A percentile compares a stretch with the other conserved stretches of the same genome.
Evolutionary conservation across 805 yeast genomes (phyloP).

Genomic region (Hanseniaspora clermontiae): DNA sequence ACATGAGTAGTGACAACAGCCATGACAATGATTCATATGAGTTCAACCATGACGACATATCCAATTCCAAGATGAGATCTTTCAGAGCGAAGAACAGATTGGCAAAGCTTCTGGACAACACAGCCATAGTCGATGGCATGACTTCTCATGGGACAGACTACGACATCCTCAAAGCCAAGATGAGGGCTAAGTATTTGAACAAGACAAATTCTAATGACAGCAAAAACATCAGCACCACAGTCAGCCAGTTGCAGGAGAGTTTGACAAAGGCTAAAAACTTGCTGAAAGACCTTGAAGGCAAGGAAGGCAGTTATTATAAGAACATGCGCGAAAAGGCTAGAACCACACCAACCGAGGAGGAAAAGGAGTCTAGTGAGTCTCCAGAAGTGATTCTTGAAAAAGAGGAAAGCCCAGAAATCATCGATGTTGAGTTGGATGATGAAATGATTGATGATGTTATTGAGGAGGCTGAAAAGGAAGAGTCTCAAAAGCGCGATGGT

Average conservation of each 20-base stretch:
- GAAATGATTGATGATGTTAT: conserved; percentile 15
- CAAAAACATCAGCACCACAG: background rate
- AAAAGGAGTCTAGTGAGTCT: background rate
- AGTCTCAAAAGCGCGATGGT: background rate
- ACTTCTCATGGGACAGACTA: background rate
- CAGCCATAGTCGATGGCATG: background rate
- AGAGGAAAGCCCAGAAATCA: background rate
- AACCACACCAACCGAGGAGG: background rate
- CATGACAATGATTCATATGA: background rate
- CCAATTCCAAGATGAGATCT: background rate
- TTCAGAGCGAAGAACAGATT: background rate
- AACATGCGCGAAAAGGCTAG: background rate
- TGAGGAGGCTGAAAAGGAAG: conserved; percentile 14
- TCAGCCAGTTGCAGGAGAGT: background rate
- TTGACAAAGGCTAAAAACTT: background rate
- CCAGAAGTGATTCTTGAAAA: background rate
- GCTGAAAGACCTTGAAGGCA: background rate
- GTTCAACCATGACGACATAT: background rate
- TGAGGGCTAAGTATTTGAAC: background rate
- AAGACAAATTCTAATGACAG: background rate
- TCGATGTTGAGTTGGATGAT: background rate
- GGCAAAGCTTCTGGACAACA: background rate
- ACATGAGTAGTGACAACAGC: background rate
- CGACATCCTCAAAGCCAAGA: background rate
- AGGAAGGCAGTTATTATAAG: background rate